Evolutionary conservation across 2,329 filamentous ascomycete species (phyloP).

Genomic region (Paramyrothecium sp.): DNA sequence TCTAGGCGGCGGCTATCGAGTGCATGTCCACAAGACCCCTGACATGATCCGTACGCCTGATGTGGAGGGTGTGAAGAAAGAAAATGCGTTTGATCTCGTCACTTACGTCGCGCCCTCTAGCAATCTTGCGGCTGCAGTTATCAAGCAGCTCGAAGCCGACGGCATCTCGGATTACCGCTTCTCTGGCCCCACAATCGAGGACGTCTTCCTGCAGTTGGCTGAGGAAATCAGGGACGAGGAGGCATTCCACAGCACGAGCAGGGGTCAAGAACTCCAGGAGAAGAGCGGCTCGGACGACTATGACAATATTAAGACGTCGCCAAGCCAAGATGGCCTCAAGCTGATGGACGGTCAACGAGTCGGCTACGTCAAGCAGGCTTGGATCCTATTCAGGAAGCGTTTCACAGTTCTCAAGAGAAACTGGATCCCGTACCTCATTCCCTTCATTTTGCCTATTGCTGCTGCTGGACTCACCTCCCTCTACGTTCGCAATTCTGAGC

Average conservation of each 20-base stretch:
- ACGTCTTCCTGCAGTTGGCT: conserved; percentile 68
- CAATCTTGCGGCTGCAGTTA: conserved; percentile 64
- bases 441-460: conserved; percentile 72
- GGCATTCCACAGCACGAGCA: conserved; percentile 5
- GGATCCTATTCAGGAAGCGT: conserved; percentile 64
- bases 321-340: conserved; percentile 34
- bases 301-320: background rate
- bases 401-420: conserved; percentile 55
- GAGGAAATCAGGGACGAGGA: conserved; percentile 43
- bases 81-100: conserved; percentile 62
- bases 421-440: conserved; percentile 67
- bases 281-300: conserved; percentile 4
- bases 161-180: conserved; percentile 68
- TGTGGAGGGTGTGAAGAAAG: conserved; percentile 51
- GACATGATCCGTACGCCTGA: conserved; percentile 41
- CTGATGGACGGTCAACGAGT: conserved; percentile 63
- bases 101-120: conserved; percentile 70
- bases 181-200: conserved; percentile 68
- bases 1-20: conserved; percentile 48
- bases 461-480: conserved; percentile 73
- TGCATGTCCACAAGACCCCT: conserved; percentile 21
- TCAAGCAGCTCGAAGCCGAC: conserved; percentile 61
- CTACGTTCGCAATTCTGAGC: conserved; percentile 56
- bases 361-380: conserved; percentile 56
- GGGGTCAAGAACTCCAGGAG: conserved; percentile 14